Evolutionary conservation across 1,284 basidiomycete genomes (phyloP).

Genomic region (Malassezia psittaci): DNA sequence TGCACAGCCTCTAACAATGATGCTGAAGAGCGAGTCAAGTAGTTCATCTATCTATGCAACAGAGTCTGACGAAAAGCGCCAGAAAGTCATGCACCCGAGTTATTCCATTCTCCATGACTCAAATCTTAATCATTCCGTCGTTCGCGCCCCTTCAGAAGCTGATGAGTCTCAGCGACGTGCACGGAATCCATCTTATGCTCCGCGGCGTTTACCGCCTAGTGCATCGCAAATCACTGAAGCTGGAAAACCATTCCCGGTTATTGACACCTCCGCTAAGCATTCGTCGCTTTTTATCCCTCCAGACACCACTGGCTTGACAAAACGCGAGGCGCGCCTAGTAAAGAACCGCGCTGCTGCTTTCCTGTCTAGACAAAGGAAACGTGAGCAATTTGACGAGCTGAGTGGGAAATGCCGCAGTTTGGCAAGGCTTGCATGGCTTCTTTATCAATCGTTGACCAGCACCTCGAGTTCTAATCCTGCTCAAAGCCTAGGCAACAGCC

Average conservation of each 20-base stretch:
- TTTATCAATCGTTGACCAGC: slow-evolving; percentile 24
- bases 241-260: slow-evolving; percentile 45
- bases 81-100: neutral
- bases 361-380: slow-evolving; percentile 74
- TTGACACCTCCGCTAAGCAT: slow-evolving; percentile 46
- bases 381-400: slow-evolving; percentile 81
- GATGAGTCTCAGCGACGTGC: neutral
- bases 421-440: slow-evolving; percentile 36
- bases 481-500: too few relatives aligned
- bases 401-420: slow-evolving; percentile 59
- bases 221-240: slow-evolving; percentile 42
- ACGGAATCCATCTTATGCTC: neutral
- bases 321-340: slow-evolving; percentile 76
- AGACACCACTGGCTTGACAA: slow-evolving; percentile 73
- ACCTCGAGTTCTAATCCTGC: neutral
- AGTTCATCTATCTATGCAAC: neutral
- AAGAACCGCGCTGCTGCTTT: slow-evolving; percentile 86
- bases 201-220: slow-evolving; percentile 34
- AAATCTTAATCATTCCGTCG: neutral
- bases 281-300: slow-evolving; percentile 61
- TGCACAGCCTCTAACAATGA: neutral
- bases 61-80: slow-evolving; percentile 4
- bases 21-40: neutral
- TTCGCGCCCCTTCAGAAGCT: neutral
- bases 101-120: neutral